phyloP scores from a whole-genome alignment of 495 filamentous ascomycete species.

The Aspergillus asperescens region DNA sequence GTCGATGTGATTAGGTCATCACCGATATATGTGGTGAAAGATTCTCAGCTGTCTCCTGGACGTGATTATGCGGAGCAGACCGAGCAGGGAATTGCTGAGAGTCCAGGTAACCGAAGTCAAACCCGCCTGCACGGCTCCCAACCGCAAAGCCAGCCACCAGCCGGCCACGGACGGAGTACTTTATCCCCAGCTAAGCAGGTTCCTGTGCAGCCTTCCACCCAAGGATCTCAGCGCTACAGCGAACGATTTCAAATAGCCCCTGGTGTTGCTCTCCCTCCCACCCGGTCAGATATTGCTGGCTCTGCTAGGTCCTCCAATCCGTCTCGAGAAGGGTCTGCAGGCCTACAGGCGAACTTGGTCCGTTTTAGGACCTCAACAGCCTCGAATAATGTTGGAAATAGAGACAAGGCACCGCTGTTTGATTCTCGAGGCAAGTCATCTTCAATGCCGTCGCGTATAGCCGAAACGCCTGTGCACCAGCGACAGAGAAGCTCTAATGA shows the following conservation, averaged over 20 bases:
- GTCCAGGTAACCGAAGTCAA: not conserved
- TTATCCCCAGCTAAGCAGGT: conserved; percentile 29
- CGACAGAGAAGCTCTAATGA: conserved; percentile 25
- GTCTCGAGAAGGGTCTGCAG: conserved; percentile 3
- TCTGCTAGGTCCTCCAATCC: conserved; percentile 8
- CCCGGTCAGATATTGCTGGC: conserved; percentile 7
- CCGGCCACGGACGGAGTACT: conserved; percentile 18
- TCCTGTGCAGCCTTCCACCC: conserved; percentile 25
- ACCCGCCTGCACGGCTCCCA: conserved; percentile 9
- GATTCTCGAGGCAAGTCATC: conserved; percentile 29
- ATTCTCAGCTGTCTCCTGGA: conserved; percentile 46
- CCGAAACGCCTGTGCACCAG: conserved; percentile 36
- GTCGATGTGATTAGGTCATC: conserved; percentile 24
- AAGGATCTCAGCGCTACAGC: conserved; percentile 11
- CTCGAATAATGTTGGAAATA: not conserved
- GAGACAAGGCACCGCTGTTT: conserved; percentile 3
- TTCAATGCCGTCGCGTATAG: conserved; percentile 39
- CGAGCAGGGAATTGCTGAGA: not conserved
- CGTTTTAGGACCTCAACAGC: conserved; percentile 18
- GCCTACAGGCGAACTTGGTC: conserved; percentile 6
- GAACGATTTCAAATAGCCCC: conserved; percentile 2
- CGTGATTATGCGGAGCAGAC: conserved; percentile 5
- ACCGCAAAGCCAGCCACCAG: conserved; percentile 13
- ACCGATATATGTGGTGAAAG: conserved; percentile 39
- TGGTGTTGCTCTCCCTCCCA: not conserved